These are phyloP conservation scores for Rubia balearica DNA, from an alignment of 305 asterid genomes.

Conservation along the genomic window DNA sequence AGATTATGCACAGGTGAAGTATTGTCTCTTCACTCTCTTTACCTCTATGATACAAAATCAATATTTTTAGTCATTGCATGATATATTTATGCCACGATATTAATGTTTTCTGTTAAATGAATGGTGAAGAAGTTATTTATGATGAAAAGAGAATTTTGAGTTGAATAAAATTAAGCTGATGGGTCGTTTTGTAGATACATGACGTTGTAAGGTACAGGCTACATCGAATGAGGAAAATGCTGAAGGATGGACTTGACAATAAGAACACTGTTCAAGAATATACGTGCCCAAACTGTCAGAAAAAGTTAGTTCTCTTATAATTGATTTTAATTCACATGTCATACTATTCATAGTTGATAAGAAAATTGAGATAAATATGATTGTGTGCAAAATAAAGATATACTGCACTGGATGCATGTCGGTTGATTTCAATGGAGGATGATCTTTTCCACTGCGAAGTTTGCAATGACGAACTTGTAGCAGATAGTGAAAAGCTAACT, in stretches of 20 bases:
- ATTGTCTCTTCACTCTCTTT: conserved; percentile 10
- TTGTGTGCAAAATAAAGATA: conserved; percentile 47
- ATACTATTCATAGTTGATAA: neutral
- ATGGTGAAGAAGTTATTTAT: neutral
- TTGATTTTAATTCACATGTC: conserved; percentile 6
- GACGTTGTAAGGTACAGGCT: conserved; percentile 91
- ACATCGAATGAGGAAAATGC: conserved; percentile 85
- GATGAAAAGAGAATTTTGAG: neutral
- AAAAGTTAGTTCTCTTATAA: conserved; percentile 38
- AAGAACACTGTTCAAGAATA: conserved; percentile 87
- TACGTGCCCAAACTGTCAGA: conserved; percentile 77
- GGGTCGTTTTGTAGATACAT: conserved; percentile 52
- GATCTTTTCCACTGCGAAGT: conserved; percentile 85
- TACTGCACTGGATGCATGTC: conserved; percentile 83
- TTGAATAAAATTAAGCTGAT: conserved; percentile 5
- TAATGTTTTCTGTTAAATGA: neutral
- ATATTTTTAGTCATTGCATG: neutral
- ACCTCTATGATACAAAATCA: neutral
- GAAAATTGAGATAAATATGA: conserved; percentile 6
- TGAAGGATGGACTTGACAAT: conserved; percentile 88
- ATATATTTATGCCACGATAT: neutral
- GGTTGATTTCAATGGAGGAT: conserved; percentile 55
- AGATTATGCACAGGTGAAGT: too few species aligned
- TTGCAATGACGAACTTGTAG: conserved; percentile 72
- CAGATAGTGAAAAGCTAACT: conserved; percentile 70